Conservation (phyloP, 2,329 filamentous ascomycete genomes). For the Calcarisporium arbuscula region DNA sequence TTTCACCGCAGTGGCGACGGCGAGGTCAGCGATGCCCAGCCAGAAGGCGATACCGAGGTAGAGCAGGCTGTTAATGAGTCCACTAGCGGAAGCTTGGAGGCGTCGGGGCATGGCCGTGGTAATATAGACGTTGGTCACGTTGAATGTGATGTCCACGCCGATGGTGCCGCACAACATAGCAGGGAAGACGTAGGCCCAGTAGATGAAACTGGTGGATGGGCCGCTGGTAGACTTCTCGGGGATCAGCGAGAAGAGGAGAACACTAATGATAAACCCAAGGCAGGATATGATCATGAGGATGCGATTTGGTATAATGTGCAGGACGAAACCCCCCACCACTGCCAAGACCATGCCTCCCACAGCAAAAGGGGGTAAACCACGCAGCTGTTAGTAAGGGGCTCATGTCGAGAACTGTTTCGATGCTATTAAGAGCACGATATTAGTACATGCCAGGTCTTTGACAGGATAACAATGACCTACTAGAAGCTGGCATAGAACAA, state of each 20-base stretch:
- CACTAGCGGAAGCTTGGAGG: constrained; percentile 66
- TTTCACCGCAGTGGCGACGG: constrained; percentile 40
- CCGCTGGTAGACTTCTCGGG: constrained; percentile 42
- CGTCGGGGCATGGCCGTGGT: constrained; percentile 62
- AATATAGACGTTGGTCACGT: constrained; percentile 70
- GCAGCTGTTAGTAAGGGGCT: constrained; percentile 57
- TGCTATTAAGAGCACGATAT: constrained; percentile 28
- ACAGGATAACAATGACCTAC: constrained; percentile 30
- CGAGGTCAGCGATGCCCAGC: constrained; percentile 64
- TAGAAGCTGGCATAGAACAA: constrained; percentile 66
- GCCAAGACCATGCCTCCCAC: constrained; percentile 62
- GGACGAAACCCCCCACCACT: constrained; percentile 55
- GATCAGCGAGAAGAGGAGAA: constrained; percentile 58
- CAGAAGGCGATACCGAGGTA: constrained; percentile 68
- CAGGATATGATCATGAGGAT: constrained; percentile 57
- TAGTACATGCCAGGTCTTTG: background rate
- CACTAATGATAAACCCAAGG: constrained; percentile 50
- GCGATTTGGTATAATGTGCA: constrained; percentile 59
- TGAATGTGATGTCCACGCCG: constrained; percentile 70
- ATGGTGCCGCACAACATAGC: constrained; percentile 63
- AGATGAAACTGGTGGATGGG: constrained; percentile 27
- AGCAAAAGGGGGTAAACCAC: constrained; percentile 63
- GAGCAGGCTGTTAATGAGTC: constrained; percentile 62
- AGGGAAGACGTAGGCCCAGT: constrained; percentile 72
- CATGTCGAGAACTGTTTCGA: constrained; percentile 53